phyloP scores from a whole-genome alignment of 2,329 filamentous ascomycete species.

The Calonectria pteridis region DNA sequence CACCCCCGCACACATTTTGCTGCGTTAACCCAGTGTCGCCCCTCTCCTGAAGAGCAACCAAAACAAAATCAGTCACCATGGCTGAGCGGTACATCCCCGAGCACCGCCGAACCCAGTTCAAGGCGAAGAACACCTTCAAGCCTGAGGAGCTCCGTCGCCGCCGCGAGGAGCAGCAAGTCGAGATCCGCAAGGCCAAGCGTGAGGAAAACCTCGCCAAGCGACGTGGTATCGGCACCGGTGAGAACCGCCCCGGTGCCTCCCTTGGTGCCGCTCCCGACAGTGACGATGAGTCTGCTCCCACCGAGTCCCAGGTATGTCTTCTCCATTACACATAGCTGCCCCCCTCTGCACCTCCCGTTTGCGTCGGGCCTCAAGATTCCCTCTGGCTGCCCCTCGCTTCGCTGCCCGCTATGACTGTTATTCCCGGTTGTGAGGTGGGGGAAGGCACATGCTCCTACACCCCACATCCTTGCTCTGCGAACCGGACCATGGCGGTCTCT shows the following conservation, averaged over 20 bases:
- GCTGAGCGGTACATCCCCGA: slow-evolving; percentile 99
- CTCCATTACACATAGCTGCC: slow-evolving; percentile 27
- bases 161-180: slow-evolving; percentile 98
- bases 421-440: slow-evolving; percentile 49
- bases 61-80: slow-evolving; percentile 72
- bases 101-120: slow-evolving; percentile 99
- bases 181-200: slow-evolving; percentile 98
- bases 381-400: slow-evolving; percentile 15
- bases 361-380: background rate
- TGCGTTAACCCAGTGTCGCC: slow-evolving; percentile 41
- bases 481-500: slow-evolving; percentile 30
- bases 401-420: slow-evolving; percentile 31
- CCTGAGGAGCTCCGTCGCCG: slow-evolving; percentile 98
- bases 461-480: slow-evolving; percentile 47
- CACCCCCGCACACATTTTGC: slow-evolving; percentile 47
- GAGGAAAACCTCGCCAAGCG: slow-evolving; percentile 99
- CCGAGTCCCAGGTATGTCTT: slow-evolving; percentile 88
- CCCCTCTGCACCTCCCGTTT: slow-evolving; percentile 18
- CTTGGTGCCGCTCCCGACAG: slow-evolving; percentile 93
- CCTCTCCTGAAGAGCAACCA: slow-evolving; percentile 32
- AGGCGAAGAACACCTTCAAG: slow-evolving; percentile 99
- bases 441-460: slow-evolving; percentile 44
- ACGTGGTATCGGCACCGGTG: slow-evolving; percentile 89
- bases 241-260: slow-evolving; percentile 83
- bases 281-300: slow-evolving; percentile 95